phyloP scores from a whole-genome alignment of 2,329 filamentous ascomycete species.

The Sphaerulina musiva region DNA sequence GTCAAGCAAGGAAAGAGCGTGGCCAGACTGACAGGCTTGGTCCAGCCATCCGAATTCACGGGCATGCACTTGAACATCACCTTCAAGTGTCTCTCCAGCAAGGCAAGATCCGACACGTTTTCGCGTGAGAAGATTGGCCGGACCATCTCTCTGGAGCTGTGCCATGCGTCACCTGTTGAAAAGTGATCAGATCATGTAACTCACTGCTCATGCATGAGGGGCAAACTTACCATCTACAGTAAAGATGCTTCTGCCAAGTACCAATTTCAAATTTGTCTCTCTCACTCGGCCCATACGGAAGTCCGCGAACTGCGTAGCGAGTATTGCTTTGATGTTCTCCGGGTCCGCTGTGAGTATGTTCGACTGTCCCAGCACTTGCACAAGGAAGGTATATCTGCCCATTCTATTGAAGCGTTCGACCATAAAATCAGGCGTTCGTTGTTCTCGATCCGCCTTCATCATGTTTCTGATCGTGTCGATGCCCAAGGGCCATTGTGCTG shows the following conservation, averaged over 20 bases:
- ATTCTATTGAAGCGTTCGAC: constrained; percentile 7
- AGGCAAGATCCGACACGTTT: constrained; percentile 31
- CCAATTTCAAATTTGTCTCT: constrained; percentile 6
- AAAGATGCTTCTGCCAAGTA: constrained; percentile 17
- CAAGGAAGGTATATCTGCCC: constrained; percentile 5
- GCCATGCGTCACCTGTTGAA: constrained; percentile 23
- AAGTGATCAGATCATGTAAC: too few species aligned
- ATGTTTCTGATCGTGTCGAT: constrained; percentile 6
- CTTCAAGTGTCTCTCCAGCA: constrained; percentile 31
- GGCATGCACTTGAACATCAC: constrained; percentile 29
- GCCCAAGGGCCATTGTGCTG: constrained; percentile 5
- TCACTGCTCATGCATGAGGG: too few species aligned
- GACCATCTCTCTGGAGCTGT: constrained; percentile 31
- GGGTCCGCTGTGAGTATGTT: constrained; percentile 10
- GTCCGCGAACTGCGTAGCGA: constrained; percentile 9
- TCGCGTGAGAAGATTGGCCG: constrained; percentile 34
- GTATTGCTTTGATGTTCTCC: constrained; percentile 11
- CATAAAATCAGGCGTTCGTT: constrained; percentile 6
- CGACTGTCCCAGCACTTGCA: neutral
- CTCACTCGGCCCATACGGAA: constrained; percentile 4
- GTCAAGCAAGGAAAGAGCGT: constrained; percentile 58
- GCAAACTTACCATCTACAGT: constrained; percentile 25
- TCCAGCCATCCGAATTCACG: constrained; percentile 24
- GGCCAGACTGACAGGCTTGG: constrained; percentile 23
- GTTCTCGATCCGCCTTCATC: constrained; percentile 1